phyloP scores from a whole-genome alignment of 805 yeast genomes.

The Candida xiaguanensis region DNA sequence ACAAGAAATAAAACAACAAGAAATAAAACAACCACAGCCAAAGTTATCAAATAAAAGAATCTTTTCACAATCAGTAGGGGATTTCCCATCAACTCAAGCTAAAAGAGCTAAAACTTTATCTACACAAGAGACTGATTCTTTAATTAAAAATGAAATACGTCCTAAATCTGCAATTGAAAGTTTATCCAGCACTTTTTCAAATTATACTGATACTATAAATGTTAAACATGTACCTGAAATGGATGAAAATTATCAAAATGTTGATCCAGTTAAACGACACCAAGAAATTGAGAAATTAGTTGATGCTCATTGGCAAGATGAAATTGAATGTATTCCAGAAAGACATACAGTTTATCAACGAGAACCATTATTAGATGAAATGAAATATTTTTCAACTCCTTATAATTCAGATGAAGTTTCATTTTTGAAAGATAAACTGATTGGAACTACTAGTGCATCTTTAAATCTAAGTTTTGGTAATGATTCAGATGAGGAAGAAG shows the following conservation, averaged over 20 bases:
- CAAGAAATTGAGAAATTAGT: conserved; percentile 2
- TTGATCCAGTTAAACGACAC: conserved; percentile 29
- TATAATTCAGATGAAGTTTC: conserved; percentile 13
- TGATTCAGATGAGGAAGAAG: conserved; percentile 7
- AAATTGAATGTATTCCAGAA: conserved; percentile 7
- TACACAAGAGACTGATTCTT: conserved; percentile 8
- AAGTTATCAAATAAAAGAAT: conserved; percentile 5
- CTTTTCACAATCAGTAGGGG: conserved; percentile 11
- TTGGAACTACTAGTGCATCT: conserved; percentile 4
- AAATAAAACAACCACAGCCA: conserved; percentile 3
- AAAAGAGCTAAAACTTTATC: conserved; percentile 3
- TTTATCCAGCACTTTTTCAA: conserved; percentile 14
- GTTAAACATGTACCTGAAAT: conserved; percentile 14
- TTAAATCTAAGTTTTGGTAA: conserved; percentile 8
- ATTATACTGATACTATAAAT: conserved; percentile 18
- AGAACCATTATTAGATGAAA: conserved; percentile 30
- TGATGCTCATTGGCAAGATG: conserved; percentile 6
- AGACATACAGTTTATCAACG: conserved; percentile 12
- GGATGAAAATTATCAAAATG: conserved; percentile 12
- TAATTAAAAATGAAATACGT: conserved; percentile 4
- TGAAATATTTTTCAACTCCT: conserved; percentile 23
- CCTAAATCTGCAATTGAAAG: conserved; percentile 8
- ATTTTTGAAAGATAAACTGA: conserved; percentile 10
- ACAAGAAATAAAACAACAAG: neutral
- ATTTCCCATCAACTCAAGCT: conserved; percentile 2